Percentiles rank a stretch among this genome's conserved stretches.
These are phyloP conservation scores for Penicillium thymicola DNA, from an alignment of 2,329 filamentous ascomycete genomes.

Conservation along the genomic window DNA sequence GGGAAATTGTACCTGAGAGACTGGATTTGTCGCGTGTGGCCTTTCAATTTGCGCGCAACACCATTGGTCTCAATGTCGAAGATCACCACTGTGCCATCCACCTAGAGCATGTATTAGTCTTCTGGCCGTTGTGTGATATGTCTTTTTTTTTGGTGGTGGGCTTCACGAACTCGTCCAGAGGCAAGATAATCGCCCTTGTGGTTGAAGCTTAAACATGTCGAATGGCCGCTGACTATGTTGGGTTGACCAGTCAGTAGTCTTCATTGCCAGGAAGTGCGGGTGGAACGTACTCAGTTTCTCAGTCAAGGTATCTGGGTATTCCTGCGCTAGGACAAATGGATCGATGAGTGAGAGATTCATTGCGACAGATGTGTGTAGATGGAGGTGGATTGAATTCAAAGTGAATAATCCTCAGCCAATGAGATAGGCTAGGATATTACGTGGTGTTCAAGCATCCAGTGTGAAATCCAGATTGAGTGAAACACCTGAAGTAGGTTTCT, in stretches of 20 bases:
- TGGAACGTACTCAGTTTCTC: constrained; percentile 69
- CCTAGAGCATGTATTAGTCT: constrained; percentile 38
- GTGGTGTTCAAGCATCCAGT: constrained; percentile 27
- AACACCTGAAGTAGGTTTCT: neutral
- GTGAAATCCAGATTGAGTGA: neutral
- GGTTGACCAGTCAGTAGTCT: constrained; percentile 12
- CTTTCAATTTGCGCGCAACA: constrained; percentile 87
- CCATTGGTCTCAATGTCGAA: constrained; percentile 98
- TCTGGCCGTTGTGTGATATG: neutral
- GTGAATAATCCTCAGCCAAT: constrained; percentile 20
- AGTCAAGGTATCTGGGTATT: constrained; percentile 87
- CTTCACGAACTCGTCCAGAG: constrained; percentile 68
- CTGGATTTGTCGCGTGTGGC: constrained; percentile 90
- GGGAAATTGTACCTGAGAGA: constrained; percentile 60
- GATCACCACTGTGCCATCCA: constrained; percentile 88
- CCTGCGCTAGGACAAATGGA: constrained; percentile 68
- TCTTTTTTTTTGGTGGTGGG: neutral
- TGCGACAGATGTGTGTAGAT: constrained; percentile 8
- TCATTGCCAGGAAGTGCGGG: neutral
- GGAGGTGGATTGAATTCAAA: neutral
- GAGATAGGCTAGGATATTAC: constrained; percentile 22
- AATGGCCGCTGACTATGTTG: constrained; percentile 57
- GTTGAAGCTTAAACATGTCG: constrained; percentile 77
- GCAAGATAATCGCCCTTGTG: constrained; percentile 92
- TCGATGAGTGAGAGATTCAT: constrained; percentile 73